A percentile compares a stretch with the other conserved stretches of the same genome.
These are phyloP conservation scores for Colletotrichum scovillei DNA, from an alignment of 2,329 filamentous ascomycete genomes.

Conservation along the genomic window DNA sequence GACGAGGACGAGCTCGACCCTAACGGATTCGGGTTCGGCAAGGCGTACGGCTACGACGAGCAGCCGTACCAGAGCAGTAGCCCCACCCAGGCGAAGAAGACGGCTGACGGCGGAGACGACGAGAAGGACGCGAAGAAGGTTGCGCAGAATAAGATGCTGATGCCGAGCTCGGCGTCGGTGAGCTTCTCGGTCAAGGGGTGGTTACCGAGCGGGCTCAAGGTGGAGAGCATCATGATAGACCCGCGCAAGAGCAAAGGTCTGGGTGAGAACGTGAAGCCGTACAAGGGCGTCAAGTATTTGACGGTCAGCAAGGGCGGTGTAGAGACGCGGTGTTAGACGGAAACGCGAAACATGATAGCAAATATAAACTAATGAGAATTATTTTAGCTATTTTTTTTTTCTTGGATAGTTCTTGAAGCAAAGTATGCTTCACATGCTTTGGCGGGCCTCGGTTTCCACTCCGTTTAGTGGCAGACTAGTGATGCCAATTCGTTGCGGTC, in stretches of 20 bases:
- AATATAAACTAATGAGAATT: slow-evolving; percentile 30
- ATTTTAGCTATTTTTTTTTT: background rate
- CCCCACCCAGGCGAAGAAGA: slow-evolving; percentile 48
- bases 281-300: slow-evolving; percentile 98
- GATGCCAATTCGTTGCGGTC: background rate
- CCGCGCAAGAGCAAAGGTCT: slow-evolving; percentile 86
- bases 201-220: slow-evolving; percentile 74
- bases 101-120: slow-evolving; percentile 45
- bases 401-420: background rate
- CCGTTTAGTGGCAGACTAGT: slow-evolving; percentile 23
- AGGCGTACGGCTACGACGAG: slow-evolving; percentile 65
- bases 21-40: slow-evolving; percentile 63
- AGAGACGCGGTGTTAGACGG: slow-evolving; percentile 67
- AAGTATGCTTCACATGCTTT: slow-evolving; percentile 16
- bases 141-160: slow-evolving; percentile 78
- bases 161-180: slow-evolving; percentile 82
- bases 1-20: slow-evolving; percentile 61
- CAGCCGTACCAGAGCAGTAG: slow-evolving; percentile 63
- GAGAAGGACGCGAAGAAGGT: slow-evolving; percentile 67
- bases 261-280: slow-evolving; percentile 89
- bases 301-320: slow-evolving; percentile 77
- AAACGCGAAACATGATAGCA: background rate
- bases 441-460: background rate
- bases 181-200: slow-evolving; percentile 79
- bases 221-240: slow-evolving; percentile 76